Base-by-base conservation (phyloP, 148 eudicot species). In the Amaranthus cruentus region DNA sequence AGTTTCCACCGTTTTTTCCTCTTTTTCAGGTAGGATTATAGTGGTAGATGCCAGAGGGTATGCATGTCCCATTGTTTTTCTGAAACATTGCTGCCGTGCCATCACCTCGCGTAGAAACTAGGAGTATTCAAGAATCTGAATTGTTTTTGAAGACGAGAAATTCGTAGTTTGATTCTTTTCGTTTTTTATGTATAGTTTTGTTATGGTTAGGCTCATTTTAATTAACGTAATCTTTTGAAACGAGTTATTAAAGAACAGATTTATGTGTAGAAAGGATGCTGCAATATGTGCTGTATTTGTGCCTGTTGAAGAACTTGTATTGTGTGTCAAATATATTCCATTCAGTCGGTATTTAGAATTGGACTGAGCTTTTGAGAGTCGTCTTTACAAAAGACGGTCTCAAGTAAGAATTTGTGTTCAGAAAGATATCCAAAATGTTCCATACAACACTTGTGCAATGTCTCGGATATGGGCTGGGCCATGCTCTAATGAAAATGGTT, bases 151-250 rank as follows among this genome's bases (percentile, higher is more conserved):
- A 28, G 38, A 28, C 38, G 38, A 11, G 13, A 44, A 12, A 43
- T 11, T 6, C 3, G 11, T 67, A 50, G 70, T 43, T 9, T 66
- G 42, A 10, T 67, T n/a, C 2, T 51, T 9, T 5, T 67, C 56
- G 21, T 48, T 67, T 50, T 44, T 49, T 67, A 18, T 67, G 70
- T 67, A 67, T 50, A 67, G 70, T 51, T 48, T 51, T 50, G 70
- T 28, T 50, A n/a, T 38, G 54, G 51, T 67, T 46, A 67, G 11
- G 14, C 44, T 49, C 6, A 13, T 49, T 64, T 46, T 3, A n/a
- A 54, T 8, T 9, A 50, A 47, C 51, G 46, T 21, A 67, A 67
- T 67, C 14, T 50, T 4, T 3, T 48, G 55, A 6, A 51, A 10
- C 13, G 4, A 50, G 10, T 67, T 50, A 67, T 18, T 50, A 8